Evolutionary conservation across 1,284 basidiomycete genomes (phyloP).

Genomic region (Malassezia furfur): DNA sequence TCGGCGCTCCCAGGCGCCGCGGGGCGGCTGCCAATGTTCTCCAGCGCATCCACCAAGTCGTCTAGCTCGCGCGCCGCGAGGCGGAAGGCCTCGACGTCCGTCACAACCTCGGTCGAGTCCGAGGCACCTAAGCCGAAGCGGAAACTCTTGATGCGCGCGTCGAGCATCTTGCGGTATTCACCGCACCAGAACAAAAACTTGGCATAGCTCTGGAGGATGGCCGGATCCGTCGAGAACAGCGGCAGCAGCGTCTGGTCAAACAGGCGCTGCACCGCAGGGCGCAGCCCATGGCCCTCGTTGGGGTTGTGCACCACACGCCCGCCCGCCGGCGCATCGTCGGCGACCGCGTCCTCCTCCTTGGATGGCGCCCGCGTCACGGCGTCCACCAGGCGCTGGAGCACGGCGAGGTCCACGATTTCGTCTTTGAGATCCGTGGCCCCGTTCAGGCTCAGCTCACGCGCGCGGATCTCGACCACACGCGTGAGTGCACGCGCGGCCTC

Average conservation of each 20-base stretch:
- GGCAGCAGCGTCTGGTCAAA: constrained; percentile 70
- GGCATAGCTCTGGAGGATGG: constrained; percentile 34
- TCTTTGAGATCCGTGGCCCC: constrained; percentile 50
- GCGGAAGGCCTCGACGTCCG: constrained; percentile 10
- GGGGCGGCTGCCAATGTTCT: constrained; percentile 65
- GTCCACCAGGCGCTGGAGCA: constrained; percentile 75
- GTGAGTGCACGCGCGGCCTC: constrained; percentile 77
- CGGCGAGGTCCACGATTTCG: constrained; percentile 65
- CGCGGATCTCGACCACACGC: constrained; percentile 70
- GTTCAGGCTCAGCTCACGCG: constrained; percentile 48
- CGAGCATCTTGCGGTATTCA: constrained; percentile 19
- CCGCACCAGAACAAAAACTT: constrained; percentile 29
- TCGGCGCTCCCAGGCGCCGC: constrained; percentile 22
- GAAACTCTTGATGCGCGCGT: constrained; percentile 31
- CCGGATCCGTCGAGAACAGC: constrained; percentile 55
- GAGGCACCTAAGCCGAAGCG: constrained; percentile 20
- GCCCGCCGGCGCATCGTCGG: not conserved
- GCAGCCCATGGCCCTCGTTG: constrained; percentile 62
- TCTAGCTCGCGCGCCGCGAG: constrained; percentile 25
- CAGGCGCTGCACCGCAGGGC: constrained; percentile 58
- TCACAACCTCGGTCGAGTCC: constrained; percentile 10
- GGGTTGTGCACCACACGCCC: constrained; percentile 42
- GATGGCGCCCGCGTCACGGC: constrained; percentile 61
- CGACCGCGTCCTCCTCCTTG: constrained; percentile 20
- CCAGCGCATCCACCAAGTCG: constrained; percentile 61